Evolutionary conservation across 257 asterid species (phyloP).

Genomic region (Przewalskia tangutica): DNA sequence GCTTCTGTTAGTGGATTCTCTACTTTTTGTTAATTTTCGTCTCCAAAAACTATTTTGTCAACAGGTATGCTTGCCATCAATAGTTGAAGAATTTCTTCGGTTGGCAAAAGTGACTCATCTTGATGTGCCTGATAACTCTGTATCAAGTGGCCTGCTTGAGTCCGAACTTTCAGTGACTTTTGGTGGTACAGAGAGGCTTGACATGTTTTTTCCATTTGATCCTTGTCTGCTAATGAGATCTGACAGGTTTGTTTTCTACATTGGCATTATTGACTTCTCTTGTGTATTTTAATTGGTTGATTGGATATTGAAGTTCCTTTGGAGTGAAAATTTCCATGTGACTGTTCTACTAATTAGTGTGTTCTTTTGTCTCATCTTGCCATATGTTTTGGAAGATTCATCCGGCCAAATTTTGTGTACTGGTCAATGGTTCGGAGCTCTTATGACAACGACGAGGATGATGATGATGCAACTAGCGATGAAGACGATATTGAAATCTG

Average conservation of each 20-base stretch:
- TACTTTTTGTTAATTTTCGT: constrained; percentile 1
- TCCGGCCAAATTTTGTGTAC: constrained; percentile 69
- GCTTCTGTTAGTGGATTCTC: background rate
- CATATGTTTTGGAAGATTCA: constrained; percentile 34
- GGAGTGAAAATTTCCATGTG: background rate
- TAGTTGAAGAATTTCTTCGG: constrained; percentile 73
- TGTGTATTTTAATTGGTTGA: background rate
- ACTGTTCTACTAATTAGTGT: background rate
- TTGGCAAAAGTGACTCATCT: constrained; percentile 38
- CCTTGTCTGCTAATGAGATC: constrained; percentile 76
- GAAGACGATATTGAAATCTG: constrained; percentile 37
- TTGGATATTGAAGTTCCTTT: background rate
- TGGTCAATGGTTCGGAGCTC: constrained; percentile 87
- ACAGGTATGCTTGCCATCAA: constrained; percentile 85
- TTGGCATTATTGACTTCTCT: background rate
- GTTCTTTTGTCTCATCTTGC: background rate
- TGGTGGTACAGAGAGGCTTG: constrained; percentile 71
- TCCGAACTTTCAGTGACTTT: constrained; percentile 55
- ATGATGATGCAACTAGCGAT: constrained; percentile 47
- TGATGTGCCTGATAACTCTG: constrained; percentile 35
- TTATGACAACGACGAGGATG: constrained; percentile 34
- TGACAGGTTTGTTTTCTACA: constrained; percentile 47
- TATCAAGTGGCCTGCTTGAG: constrained; percentile 33
- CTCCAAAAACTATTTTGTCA: constrained; percentile 2
- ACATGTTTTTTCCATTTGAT: constrained; percentile 86